Conservation (phyloP, 805 yeast genomes). For the Zygoascus ofunaensis region DNA sequence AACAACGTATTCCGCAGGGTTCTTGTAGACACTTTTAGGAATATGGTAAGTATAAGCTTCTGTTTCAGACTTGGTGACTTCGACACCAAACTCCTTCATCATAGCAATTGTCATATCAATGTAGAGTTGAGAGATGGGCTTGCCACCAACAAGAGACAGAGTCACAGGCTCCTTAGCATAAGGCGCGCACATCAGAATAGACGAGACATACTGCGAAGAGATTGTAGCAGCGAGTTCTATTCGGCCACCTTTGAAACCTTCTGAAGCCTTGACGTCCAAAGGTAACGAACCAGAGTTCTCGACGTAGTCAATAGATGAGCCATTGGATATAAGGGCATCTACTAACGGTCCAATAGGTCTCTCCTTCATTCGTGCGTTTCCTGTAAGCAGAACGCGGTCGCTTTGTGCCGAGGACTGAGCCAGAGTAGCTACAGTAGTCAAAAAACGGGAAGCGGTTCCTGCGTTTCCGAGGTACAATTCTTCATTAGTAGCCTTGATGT, state of each 20-base stretch:
- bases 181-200: constrained; percentile 95
- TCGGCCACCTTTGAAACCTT: constrained; percentile 73
- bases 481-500: constrained; percentile 50
- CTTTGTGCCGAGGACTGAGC: constrained; percentile 41
- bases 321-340: constrained; percentile 77
- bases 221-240: constrained; percentile 93
- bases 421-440: constrained; percentile 86
- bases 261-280: constrained; percentile 51
- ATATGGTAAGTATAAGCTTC: constrained; percentile 83
- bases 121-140: constrained; percentile 91
- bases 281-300: constrained; percentile 82
- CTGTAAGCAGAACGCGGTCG: constrained; percentile 62
- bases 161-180: constrained; percentile 86
- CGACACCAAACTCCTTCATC: constrained; percentile 86
- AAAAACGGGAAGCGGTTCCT: constrained; percentile 93
- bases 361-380: constrained; percentile 95
- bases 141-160: constrained; percentile 84
- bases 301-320: constrained; percentile 62
- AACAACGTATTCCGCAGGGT: constrained; percentile 78
- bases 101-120: constrained; percentile 94
- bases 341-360: constrained; percentile 95
- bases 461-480: constrained; percentile 90
- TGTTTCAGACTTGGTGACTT: constrained; percentile 56
- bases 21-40: constrained; percentile 71
- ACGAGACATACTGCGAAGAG: constrained; percentile 95